Percentiles rank a stretch among this genome's conserved stretches.
phyloP scores from a whole-genome alignment of 805 yeast species.

The Metschnikowia reukaufii region DNA sequence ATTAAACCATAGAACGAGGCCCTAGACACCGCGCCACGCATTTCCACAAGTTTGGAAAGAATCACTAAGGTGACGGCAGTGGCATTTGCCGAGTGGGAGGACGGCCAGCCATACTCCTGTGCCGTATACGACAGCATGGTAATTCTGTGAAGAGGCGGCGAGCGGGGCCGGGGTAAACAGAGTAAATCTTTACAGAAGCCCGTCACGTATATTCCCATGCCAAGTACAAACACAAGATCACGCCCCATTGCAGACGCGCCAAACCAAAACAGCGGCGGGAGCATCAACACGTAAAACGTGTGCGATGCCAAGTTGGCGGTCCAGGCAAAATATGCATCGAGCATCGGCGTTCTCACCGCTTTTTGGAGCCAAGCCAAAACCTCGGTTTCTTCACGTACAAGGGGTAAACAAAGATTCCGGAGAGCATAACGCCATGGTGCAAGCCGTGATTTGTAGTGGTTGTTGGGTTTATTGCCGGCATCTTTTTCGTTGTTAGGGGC shows the following conservation, averaged over 20 bases:
- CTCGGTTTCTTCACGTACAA: conserved; percentile 64
- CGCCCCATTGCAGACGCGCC: conserved; percentile 60
- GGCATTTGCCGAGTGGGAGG: conserved; percentile 94
- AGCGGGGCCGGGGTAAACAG: conserved; percentile 87
- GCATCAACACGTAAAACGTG: conserved; percentile 85
- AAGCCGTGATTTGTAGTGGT: conserved; percentile 61
- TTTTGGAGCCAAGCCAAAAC: conserved; percentile 58
- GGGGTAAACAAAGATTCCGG: conserved; percentile 54
- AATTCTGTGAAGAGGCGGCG: conserved; percentile 89
- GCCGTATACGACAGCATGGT: conserved; percentile 91
- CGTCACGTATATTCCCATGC: conserved; percentile 68
- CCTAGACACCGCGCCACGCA: conserved; percentile 16
- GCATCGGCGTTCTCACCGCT: conserved; percentile 42
- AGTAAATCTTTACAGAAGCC: conserved; percentile 81
- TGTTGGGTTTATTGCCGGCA: conserved; percentile 71
- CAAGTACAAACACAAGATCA: conserved; percentile 58
- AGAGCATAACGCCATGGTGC: conserved; percentile 53
- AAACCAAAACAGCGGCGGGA: conserved; percentile 84
- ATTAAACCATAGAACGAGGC: conserved; percentile 15
- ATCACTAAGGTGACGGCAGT: conserved; percentile 68
- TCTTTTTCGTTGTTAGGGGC: conserved; percentile 35
- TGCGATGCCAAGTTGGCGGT: conserved; percentile 91
- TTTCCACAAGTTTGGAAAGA: conserved; percentile 13
- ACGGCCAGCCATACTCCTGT: conserved; percentile 92
- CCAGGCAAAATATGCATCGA: conserved; percentile 80